Evolutionary conservation across 352 stramenopile genomes (phyloP).

Genomic region (Pilasporangium apinafurcum): DNA sequence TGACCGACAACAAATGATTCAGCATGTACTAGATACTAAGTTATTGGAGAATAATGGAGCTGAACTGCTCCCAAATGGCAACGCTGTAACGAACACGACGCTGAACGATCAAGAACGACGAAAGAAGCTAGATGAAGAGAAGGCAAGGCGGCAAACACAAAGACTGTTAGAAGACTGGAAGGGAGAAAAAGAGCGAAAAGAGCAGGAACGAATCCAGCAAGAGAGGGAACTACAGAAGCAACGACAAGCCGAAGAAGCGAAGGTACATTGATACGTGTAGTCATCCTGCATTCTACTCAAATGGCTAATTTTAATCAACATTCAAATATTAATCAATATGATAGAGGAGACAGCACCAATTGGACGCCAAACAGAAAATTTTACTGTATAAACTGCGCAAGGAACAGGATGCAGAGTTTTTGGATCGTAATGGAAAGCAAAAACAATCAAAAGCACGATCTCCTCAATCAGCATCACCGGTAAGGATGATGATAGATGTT

Average conservation of each 20-base stretch:
- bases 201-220: conserved; percentile 17
- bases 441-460: conserved; percentile 4
- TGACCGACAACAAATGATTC: conserved; percentile 31
- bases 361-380: conserved; percentile 76
- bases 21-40: conserved; percentile 27
- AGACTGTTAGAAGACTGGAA: conserved; percentile 32
- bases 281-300: background rate
- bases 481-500: conserved; percentile 9
- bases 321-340: too few relatives aligned
- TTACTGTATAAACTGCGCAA: conserved; percentile 72
- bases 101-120: background rate
- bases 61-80: background rate
- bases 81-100: background rate
- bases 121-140: conserved; percentile 4
- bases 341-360: conserved; percentile 43
- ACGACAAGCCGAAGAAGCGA: conserved; percentile 35
- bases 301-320: background rate
- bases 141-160: conserved; percentile 17
- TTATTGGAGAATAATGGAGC: background rate
- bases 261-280: conserved; percentile 15
- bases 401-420: conserved; percentile 44
- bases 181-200: conserved; percentile 30
- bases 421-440: conserved; percentile 7
- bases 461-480: conserved; percentile 12
- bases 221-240: conserved; percentile 20